Base-by-base conservation (phyloP, 2,329 filamentous ascomycete species). In the Corynespora cassiicola region DNA sequence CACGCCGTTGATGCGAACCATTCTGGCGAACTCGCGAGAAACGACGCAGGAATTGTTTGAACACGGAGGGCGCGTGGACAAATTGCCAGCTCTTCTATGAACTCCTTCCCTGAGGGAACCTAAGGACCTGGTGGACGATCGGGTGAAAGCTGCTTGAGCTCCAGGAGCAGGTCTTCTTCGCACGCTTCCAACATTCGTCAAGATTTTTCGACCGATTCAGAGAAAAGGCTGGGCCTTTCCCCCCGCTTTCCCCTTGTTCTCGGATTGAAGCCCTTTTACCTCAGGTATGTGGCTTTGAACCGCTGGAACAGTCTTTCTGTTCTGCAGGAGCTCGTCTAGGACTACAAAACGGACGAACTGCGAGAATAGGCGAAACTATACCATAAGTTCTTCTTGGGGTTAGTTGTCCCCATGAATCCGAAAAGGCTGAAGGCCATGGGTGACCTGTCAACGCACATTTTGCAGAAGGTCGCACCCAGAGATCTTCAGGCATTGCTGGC, bases 1-100 rank as follows among this genome's bases (percentile, higher is more conserved):
- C 26, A 29, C 26, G 14, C 26, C 26, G 26, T 15, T 29, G 26
- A 29, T 29, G 26, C 26, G 26, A 29, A 14, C 26, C 26, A 29
- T 29, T 29, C 26, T 9, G 26, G 26, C 26, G 14, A 8, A 29
- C 14, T 29, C 26, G 8, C 8, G 14, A 15, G 26, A 29, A 9
- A 29, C 15, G 8, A 29, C 14, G 8, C 8, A 29, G 14, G 8
- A 9, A 15, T 15, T 29, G 14, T 14, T 29, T 29, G 26, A 29
- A 14, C 26, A 29, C 14, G 8, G 14, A 9, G 26, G 9, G 26
- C 26, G 26, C 14, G 26, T 29, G 26, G 26, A 29, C 8, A 15
- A 29, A 29, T 15, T 29, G 14, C 26, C 26, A 9, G 14, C 26
- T 15, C 26, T 15, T 9, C 26, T 15, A 29, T 8, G 26, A 29